Conservation (phyloP, 331 rosid species). For the Dryas integrifolia region DNA sequence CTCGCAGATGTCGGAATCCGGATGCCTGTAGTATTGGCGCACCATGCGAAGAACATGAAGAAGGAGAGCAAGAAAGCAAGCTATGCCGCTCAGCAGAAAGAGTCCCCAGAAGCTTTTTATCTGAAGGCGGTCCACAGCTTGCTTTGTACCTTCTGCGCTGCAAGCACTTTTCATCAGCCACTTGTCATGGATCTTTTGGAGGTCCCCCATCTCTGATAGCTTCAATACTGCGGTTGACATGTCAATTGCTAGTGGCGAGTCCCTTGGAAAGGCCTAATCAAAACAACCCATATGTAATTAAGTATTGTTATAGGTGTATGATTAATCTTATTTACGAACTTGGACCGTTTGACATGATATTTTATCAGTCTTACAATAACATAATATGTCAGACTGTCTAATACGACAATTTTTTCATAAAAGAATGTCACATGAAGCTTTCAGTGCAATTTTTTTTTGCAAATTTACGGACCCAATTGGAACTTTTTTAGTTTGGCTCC, state of each 20-base stretch:
- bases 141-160: slow-evolving; percentile 52
- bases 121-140: slow-evolving; percentile 50
- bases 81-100: slow-evolving; percentile 49
- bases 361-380: not conserved
- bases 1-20: not conserved
- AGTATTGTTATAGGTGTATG: not conserved
- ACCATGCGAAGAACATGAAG: slow-evolving; percentile 29
- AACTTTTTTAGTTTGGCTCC: too few species aligned
- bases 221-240: slow-evolving; percentile 54
- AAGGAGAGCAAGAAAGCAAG: slow-evolving; percentile 46
- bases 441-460: too few species aligned
- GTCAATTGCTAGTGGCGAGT: slow-evolving; percentile 67
- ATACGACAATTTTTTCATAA: too few species aligned
- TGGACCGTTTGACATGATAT: too few species aligned
- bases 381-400: not conserved
- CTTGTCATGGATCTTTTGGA: slow-evolving; percentile 63
- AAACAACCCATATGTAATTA: not conserved
- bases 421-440: too few species aligned
- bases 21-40: slow-evolving; percentile 14
- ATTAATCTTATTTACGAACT: too few species aligned
- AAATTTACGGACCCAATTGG: too few species aligned
- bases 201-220: slow-evolving; percentile 56
- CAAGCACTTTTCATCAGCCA: slow-evolving; percentile 69
- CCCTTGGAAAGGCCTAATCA: slow-evolving; percentile 52
- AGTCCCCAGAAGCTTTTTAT: slow-evolving; percentile 64